Evolutionary conservation across 1,139 yeast species (phyloP), one percentile per base, ranked within the genome.

Genomic region (Yamadazyma trypodendri): DNA sequence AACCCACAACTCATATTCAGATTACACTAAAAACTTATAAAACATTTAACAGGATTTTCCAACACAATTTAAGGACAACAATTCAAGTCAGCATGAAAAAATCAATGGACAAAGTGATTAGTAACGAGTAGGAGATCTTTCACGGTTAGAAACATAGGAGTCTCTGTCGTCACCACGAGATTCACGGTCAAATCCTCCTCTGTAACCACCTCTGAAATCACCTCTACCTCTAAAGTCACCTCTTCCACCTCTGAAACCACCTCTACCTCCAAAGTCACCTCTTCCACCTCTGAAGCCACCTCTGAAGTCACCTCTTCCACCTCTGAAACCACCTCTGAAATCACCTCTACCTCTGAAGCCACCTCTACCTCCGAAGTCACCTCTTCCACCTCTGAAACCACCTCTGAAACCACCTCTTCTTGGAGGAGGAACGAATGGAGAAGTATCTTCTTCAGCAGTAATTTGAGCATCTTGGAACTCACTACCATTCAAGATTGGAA

Each of bases 361-460:
- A 41, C 59, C 52, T 43, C 64, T 64, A 33, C 66, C 55, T 46
- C 56, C 55, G 54, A 54, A 56, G 31, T 57, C 68, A 35, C 64
- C 66, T 50, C 62, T 61, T 39, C 64, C 68, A 42, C 75, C 72
- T 56, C 75, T 60, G 61, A 62, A 50, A 39, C 64, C 65, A 43
- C 74, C 73, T 52, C 72, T 58, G 58, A 61, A 49, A 24, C 58
- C 60, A 27, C 64, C 60, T 68, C 81, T 71, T 48, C 79, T 70
- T 45, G 78, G 75, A 39, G 82, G 78, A 50, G 87, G 84, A 49
- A 82, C 75, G 54, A 83, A 84, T 47, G 90, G 89, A 55, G 84
- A 76, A 55, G 84, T 83, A 60, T 87, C 96, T 66, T 80, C 88
- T 64, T 81, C 87, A 43, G 90, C 86, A 44, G 75, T 61, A 43